phyloP scores from a whole-genome alignment of 768 basidiomycete species.

The Candolleomyces efflorescens region DNA sequence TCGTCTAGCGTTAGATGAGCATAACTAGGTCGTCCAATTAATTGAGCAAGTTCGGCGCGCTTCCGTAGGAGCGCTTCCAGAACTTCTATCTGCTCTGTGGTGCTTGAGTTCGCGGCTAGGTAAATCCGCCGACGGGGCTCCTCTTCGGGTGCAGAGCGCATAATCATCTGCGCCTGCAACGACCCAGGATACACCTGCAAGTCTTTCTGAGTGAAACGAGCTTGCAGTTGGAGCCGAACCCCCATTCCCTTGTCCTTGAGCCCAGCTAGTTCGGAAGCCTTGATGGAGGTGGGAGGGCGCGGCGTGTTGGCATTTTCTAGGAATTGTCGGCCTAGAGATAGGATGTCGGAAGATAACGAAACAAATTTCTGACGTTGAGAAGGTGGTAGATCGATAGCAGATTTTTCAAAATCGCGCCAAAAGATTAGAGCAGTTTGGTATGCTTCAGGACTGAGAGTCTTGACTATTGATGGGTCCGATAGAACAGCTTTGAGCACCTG shows the following conservation, averaged over 20 bases:
- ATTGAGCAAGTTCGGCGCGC: conserved; percentile 75
- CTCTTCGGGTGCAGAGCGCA: conserved; percentile 82
- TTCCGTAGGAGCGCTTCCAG: conserved; percentile 73
- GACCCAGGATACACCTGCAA: conserved; percentile 82
- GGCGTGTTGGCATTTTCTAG: conserved; percentile 61
- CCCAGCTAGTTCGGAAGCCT: conserved; percentile 64
- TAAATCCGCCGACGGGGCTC: conserved; percentile 80
- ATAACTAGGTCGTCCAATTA: conserved; percentile 85
- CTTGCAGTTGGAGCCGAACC: conserved; percentile 66
- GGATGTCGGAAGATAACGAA: conserved; percentile 82
- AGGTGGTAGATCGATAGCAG: conserved; percentile 85
- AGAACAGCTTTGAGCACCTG: conserved; percentile 73
- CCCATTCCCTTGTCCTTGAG: conserved; percentile 78
- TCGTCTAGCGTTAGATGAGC: conserved; percentile 84
- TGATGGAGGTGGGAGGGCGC: conserved; percentile 64
- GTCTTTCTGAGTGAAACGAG: conserved; percentile 70
- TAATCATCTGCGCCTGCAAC: conserved; percentile 90
- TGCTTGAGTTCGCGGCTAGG: conserved; percentile 75
- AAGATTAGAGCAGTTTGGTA: conserved; percentile 88
- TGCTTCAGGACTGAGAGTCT: conserved; percentile 70
- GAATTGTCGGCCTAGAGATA: conserved; percentile 84
- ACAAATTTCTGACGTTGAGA: conserved; percentile 80
- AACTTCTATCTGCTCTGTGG: conserved; percentile 66
- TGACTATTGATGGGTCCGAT: conserved; percentile 60
- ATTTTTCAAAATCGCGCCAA: conserved; percentile 96